phyloP scores from a whole-genome alignment of 2,329 filamentous ascomycete genomes.

The Talaromyces sp. region DNA sequence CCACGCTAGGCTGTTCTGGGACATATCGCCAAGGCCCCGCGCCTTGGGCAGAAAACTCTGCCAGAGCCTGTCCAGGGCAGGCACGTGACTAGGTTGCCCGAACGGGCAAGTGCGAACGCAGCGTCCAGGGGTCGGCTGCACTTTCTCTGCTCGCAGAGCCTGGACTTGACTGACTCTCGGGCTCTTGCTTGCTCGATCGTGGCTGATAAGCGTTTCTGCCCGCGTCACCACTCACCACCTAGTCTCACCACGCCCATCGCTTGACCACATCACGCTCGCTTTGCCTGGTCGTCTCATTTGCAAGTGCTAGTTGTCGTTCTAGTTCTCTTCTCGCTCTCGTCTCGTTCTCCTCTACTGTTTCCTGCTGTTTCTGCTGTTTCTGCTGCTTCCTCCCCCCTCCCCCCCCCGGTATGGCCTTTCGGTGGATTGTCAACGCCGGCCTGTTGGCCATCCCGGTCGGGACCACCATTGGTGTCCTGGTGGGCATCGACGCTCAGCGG shows the following conservation, averaged over 20 bases:
- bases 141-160: too few species aligned
- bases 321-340: not conserved
- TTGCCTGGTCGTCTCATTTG: not conserved
- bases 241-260: not conserved
- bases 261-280: not conserved
- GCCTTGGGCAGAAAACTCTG: not conserved
- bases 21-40: not conserved
- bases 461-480: constrained; percentile 45
- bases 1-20: not conserved
- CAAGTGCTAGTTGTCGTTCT: not conserved
- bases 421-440: constrained; percentile 47
- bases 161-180: too few species aligned
- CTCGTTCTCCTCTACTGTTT: not conserved
- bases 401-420: constrained; percentile 21
- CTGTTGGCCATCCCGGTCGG: constrained; percentile 48
- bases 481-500: constrained; percentile 45
- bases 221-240: not conserved
- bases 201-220: not conserved
- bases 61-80: not conserved
- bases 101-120: not conserved
- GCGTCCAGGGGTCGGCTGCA: not conserved
- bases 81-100: not conserved
- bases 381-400: too few species aligned
- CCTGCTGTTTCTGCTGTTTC: too few species aligned
- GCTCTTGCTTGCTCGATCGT: not conserved